Percentiles rank a stretch among this genome's conserved stretches.
These are phyloP conservation scores for Botrytis fragariae DNA, from an alignment of 2,329 filamentous ascomycete species.

Conservation along the genomic window DNA sequence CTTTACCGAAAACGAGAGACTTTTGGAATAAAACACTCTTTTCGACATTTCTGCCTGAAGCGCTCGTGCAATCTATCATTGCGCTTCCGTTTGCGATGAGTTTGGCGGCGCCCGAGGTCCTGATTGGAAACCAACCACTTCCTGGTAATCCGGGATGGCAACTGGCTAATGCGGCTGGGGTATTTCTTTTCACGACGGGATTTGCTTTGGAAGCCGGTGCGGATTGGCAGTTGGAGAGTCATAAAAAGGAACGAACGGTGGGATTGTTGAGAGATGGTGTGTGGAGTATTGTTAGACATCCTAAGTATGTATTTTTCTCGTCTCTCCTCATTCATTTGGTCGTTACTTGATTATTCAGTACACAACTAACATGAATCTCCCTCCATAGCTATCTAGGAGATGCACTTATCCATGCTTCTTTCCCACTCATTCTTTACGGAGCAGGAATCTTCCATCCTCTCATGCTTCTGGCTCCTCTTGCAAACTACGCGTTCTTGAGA, in stretches of 20 bases:
- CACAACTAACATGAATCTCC: neutral
- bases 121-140: slow-evolving; percentile 6
- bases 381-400: slow-evolving; percentile 23
- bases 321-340: neutral
- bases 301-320: slow-evolving; percentile 19
- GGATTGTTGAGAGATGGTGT: slow-evolving; percentile 19
- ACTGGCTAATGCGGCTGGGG: slow-evolving; percentile 17
- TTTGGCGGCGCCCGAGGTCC: slow-evolving; percentile 9
- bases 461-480: slow-evolving; percentile 20
- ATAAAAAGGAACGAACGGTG: slow-evolving; percentile 2
- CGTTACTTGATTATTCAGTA: too few relatives aligned
- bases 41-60: slow-evolving; percentile 22
- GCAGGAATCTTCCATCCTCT: slow-evolving; percentile 23
- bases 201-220: slow-evolving; percentile 24
- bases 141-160: slow-evolving; percentile 17
- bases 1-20: neutral
- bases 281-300: slow-evolving; percentile 26
- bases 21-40: slow-evolving; percentile 23
- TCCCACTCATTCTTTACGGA: slow-evolving; percentile 22
- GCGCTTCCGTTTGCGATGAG: slow-evolving; percentile 21
- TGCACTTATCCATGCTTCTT: slow-evolving; percentile 23
- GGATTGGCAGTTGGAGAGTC: slow-evolving; percentile 20
- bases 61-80: slow-evolving; percentile 21
- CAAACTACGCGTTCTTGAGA: slow-evolving; percentile 23
- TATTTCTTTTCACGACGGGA: slow-evolving; percentile 21